phyloP scores from a whole-genome alignment of 495 filamentous ascomycete genomes.

The Astrocystis sublimbata region DNA sequence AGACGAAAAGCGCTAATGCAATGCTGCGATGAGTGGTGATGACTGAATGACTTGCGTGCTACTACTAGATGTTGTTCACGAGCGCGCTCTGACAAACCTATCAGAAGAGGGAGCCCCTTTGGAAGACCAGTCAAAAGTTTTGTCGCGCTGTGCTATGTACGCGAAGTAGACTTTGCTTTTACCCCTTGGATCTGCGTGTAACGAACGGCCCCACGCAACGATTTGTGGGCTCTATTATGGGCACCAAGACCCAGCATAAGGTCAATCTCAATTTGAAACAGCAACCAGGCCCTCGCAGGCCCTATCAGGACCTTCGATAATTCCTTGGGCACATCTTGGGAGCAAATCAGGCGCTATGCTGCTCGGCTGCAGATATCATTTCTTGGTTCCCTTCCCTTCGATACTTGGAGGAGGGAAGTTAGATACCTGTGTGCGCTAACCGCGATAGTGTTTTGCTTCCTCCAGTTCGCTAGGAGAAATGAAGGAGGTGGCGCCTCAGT shows the following conservation, averaged over 20 bases:
- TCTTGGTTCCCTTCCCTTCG: neutral
- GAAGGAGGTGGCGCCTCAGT: constrained; percentile 22
- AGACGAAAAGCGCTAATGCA: too few species aligned
- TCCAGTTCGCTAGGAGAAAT: neutral
- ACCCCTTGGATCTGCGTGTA: neutral
- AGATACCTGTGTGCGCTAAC: too few species aligned
- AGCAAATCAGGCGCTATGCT: neutral
- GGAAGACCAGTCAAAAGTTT: too few species aligned
- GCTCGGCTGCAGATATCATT: constrained; percentile 12
- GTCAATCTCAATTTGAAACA: constrained; percentile 18
- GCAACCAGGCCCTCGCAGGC: constrained; percentile 12
- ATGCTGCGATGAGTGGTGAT: neutral
- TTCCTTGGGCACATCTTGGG: neutral
- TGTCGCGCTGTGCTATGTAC: neutral
- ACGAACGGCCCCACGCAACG: neutral
- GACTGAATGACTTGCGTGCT: neutral
- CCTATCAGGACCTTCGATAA: constrained; percentile 10
- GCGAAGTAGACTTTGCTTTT: neutral
- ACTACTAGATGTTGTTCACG: neutral
- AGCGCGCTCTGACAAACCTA: neutral
- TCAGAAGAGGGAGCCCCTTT: neutral
- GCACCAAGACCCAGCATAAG: constrained; percentile 15
- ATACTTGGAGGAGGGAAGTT: too few species aligned
- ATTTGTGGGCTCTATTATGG: neutral
- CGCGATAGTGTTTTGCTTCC: too few species aligned